Evolutionary conservation across 441 rosid genomes (phyloP).

Genomic region (Syzygium syzygioides): DNA sequence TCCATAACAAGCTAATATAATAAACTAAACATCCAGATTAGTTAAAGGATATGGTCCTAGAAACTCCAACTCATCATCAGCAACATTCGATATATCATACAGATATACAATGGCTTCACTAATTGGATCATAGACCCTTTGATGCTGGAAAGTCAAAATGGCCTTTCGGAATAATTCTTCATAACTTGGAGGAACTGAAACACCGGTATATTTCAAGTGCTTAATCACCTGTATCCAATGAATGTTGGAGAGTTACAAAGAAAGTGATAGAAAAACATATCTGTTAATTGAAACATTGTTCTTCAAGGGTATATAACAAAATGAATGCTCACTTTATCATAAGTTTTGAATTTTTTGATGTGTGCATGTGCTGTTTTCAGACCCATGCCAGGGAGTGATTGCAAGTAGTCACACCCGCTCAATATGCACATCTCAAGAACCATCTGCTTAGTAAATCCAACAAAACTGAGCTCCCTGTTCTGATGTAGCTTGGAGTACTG

Average conservation of each 20-base stretch:
- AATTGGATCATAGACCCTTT: conserved; percentile 77
- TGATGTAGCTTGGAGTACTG: conserved; percentile 51
- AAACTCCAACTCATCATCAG: conserved; percentile 55
- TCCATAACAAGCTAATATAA: not conserved
- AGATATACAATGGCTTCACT: conserved; percentile 54
- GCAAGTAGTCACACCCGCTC: conserved; percentile 97
- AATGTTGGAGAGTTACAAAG: not conserved
- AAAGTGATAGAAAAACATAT: not conserved
- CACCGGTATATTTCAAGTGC: conserved; percentile 76
- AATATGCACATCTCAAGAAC: conserved; percentile 97
- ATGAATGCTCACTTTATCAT: conserved; percentile 51
- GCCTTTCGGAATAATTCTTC: conserved; percentile 90
- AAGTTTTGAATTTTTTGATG: conserved; percentile 65
- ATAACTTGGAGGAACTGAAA: conserved; percentile 73
- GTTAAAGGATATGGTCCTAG: conserved; percentile 96
- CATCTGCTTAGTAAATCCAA: conserved; percentile 79
- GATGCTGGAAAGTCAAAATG: conserved; percentile 82
- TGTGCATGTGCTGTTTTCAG: conserved; percentile 91
- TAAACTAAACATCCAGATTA: not conserved
- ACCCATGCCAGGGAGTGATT: conserved; percentile 93
- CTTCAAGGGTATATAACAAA: not conserved
- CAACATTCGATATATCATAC: conserved; percentile 33
- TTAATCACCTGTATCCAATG: conserved; percentile 58
- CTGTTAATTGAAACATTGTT: not conserved
- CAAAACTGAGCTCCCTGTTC: conserved; percentile 65